Base-by-base conservation (phyloP, 345 rosid species). In the Eucalyptus curtisii region DNA sequence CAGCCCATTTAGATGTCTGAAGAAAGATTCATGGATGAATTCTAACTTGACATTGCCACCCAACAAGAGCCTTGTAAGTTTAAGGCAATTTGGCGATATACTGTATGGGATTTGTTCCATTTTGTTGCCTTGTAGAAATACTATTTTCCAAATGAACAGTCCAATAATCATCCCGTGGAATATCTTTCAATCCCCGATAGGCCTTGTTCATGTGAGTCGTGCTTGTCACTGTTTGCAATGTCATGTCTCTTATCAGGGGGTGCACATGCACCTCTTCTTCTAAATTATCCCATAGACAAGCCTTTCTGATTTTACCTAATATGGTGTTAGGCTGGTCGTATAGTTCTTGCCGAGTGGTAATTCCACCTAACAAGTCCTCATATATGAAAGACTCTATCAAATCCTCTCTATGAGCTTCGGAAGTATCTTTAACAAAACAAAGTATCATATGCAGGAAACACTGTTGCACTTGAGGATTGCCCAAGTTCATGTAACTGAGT, bases 361-460 rank as follows among this genome's bases (percentile, higher is more conserved):
- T 64, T 79, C 84, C 89, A 44, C 47, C 44, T 5, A 91, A 5
- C 49, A 92, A 24, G 2, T 82, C 94, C 44, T 90, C 88, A 7
- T 17, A 79, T n/a, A 91, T 89, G 80, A 79, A 76, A 50, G 84
- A 87, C 8, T 55, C 59, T 24, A 91, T 86, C 86, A 92, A 49
- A 52, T 19, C 24, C 22, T 88, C 88, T 10, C 1, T 1, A 10
- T 59, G 1, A 64, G 4, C 55, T 0, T 6, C 0, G 1, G 1
- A 1, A 25, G 0, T 0, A 30, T 2, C 6, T 7, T 19, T 19
- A 19, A 1, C 76, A 7, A 31, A 33, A 57, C 55, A 90, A 5
- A 88, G 68, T 12, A 91, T 89, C 49, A 88, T 90, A 40, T 82
- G 87, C 6, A 91, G 16, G 87, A 93, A 88, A 55, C 93, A 91